These are phyloP conservation scores for Beverwykella pulmonaria DNA, from an alignment of 495 filamentous ascomycete species.

Conservation along the genomic window DNA sequence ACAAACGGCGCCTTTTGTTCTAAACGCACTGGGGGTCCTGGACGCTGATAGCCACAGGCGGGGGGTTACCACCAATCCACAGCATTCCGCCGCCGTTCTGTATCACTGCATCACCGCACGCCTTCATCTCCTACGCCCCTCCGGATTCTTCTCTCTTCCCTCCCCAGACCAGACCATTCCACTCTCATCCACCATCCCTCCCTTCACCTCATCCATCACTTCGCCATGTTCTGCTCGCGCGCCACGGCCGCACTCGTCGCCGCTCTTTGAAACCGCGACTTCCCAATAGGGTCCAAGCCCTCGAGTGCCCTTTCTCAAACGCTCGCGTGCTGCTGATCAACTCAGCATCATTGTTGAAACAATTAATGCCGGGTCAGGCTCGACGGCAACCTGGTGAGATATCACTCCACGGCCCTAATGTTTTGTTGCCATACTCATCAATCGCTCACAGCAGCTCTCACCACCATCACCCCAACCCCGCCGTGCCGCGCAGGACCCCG, in stretches of 20 bases:
- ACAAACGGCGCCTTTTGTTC: slow-evolving; percentile 25
- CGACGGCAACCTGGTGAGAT: slow-evolving; percentile 9
- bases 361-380: background rate
- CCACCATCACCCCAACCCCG: slow-evolving; percentile 12
- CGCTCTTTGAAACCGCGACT: slow-evolving; percentile 27
- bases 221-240: background rate
- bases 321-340: slow-evolving; percentile 32
- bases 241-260: background rate
- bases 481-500: slow-evolving; percentile 21
- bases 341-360: slow-evolving; percentile 6
- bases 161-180: background rate
- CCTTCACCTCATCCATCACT: background rate
- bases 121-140: slow-evolving; percentile 11
- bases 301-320: slow-evolving; percentile 11
- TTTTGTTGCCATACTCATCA: slow-evolving; percentile 2
- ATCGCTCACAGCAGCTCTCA: slow-evolving; percentile 5
- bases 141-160: slow-evolving; percentile 11
- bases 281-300: background rate
- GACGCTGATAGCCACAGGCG: slow-evolving; percentile 28
- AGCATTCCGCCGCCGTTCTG: slow-evolving; percentile 20
- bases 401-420: background rate
- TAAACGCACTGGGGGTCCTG: background rate
- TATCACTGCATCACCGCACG: slow-evolving; percentile 30
- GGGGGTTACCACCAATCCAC: slow-evolving; percentile 17
- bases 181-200: background rate